These are phyloP conservation scores for Phyllosticta citriasiana DNA, from an alignment of 2,329 filamentous ascomycete genomes.

Conservation along the genomic window DNA sequence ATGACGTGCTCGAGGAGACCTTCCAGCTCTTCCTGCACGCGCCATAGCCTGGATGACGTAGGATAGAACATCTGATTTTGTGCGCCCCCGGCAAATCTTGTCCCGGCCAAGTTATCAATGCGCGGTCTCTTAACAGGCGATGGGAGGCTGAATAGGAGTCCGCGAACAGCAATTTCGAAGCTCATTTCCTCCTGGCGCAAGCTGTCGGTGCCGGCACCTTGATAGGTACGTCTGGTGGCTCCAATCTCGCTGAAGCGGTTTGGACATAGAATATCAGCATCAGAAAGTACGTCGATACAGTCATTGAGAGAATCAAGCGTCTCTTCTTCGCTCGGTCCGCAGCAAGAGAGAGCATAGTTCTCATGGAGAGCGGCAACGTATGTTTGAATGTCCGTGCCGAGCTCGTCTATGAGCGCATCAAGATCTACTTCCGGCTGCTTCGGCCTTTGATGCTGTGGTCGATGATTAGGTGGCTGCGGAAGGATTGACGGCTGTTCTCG, in stretches of 20 bases:
- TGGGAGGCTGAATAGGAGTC: slow-evolving; percentile 75
- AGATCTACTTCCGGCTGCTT: slow-evolving; percentile 36
- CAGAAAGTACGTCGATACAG: slow-evolving; percentile 80
- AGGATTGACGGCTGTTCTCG: slow-evolving; percentile 39
- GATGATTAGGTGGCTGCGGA: slow-evolving; percentile 36
- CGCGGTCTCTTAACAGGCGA: slow-evolving; percentile 60
- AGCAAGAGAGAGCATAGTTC: slow-evolving; percentile 83
- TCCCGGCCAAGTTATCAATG: slow-evolving; percentile 9
- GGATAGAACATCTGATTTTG: slow-evolving; percentile 90
- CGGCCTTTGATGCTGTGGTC: slow-evolving; percentile 34
- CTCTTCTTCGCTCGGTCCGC: slow-evolving; percentile 45
- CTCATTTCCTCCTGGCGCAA: slow-evolving; percentile 88
- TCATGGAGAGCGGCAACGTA: slow-evolving; percentile 88
- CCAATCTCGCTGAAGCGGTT: slow-evolving; percentile 58
- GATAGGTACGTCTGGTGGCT: slow-evolving; percentile 36
- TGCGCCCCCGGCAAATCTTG: slow-evolving; percentile 39
- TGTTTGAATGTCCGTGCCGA: slow-evolving; percentile 81
- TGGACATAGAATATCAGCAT: slow-evolving; percentile 74
- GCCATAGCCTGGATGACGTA: slow-evolving; percentile 72
- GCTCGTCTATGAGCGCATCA: slow-evolving; percentile 80
- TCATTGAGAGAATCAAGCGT: slow-evolving; percentile 70
- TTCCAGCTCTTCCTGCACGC: slow-evolving; percentile 70
- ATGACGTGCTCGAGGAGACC: slow-evolving; percentile 62
- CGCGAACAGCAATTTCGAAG: slow-evolving; percentile 82
- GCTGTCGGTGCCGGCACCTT: slow-evolving; percentile 52